Percentiles rank a stretch among this genome's conserved stretches.
These are phyloP conservation scores for Elymus sibiricus DNA, from an alignment of 176 grass and related monocot species.

Conservation along the genomic window DNA sequence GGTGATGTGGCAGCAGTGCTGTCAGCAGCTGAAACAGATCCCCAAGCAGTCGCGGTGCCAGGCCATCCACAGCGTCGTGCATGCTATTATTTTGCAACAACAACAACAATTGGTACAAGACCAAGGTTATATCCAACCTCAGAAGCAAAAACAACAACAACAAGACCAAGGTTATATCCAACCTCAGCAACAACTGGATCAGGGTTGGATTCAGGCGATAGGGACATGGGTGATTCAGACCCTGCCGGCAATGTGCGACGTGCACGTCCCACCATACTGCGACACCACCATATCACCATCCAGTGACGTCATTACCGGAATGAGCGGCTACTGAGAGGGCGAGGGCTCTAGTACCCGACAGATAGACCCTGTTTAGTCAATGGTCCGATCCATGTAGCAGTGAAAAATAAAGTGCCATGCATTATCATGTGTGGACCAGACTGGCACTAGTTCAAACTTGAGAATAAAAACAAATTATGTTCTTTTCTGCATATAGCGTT, in stretches of 20 bases:
- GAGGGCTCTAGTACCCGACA: not conserved
- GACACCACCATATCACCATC: not conserved
- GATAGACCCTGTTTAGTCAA: not conserved
- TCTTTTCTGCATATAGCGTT: not conserved
- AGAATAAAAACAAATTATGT: not conserved
- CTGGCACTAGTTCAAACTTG: not conserved
- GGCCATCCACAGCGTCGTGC: not conserved
- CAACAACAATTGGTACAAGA: not conserved
- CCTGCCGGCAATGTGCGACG: slow-evolving; percentile 6
- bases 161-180: not conserved
- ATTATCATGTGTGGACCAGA: not conserved
- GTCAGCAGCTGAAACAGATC: not conserved
- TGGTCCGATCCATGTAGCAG: not conserved
- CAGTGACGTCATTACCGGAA: not conserved
- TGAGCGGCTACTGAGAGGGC: not conserved
- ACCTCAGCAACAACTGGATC: not conserved
- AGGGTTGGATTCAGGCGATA: not conserved
- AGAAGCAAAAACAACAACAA: not conserved
- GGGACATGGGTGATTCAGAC: not conserved
- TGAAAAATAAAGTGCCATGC: not conserved
- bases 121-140: not conserved
- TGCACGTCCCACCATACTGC: not conserved
- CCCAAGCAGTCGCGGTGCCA: not conserved
- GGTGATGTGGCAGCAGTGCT: not conserved
- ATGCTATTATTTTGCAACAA: not conserved